phyloP scores from a whole-genome alignment of 768 basidiomycete species.

The Suillus decipiens region DNA sequence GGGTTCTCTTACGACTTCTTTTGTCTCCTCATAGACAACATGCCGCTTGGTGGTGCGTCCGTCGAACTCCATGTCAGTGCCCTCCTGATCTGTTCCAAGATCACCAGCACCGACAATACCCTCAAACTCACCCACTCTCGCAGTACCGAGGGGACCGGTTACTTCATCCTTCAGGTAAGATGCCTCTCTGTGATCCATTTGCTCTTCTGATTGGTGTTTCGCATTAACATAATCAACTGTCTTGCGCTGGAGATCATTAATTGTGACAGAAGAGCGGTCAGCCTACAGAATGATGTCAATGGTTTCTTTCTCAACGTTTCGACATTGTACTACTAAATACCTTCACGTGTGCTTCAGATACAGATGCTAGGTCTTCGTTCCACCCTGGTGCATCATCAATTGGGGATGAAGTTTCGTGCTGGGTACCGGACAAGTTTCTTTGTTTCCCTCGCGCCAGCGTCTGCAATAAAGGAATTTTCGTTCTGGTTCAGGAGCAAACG shows the following conservation, averaged over 20 bases:
- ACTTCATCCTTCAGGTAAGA: slow-evolving; percentile 30
- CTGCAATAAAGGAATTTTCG: slow-evolving; percentile 26
- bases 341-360: slow-evolving; percentile 69
- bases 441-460: slow-evolving; percentile 54
- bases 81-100: slow-evolving; percentile 26
- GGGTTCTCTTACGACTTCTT: slow-evolving; percentile 5
- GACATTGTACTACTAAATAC: slow-evolving; percentile 27
- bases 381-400: slow-evolving; percentile 64
- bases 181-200: slow-evolving; percentile 25
- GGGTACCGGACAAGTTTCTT: slow-evolving; percentile 45
- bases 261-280: slow-evolving; percentile 20
- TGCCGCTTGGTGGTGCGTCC: slow-evolving; percentile 26
- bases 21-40: slow-evolving; percentile 14
- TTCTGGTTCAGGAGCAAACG: not conserved
- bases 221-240: slow-evolving; percentile 23
- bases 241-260: slow-evolving; percentile 23
- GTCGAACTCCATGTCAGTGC: slow-evolving; percentile 22
- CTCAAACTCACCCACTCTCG: slow-evolving; percentile 33
- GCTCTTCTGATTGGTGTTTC: slow-evolving; percentile 19
- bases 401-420: slow-evolving; percentile 50
- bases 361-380: slow-evolving; percentile 65
- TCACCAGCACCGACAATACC: slow-evolving; percentile 31
- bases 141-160: slow-evolving; percentile 28
- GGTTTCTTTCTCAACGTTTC: not conserved
- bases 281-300: slow-evolving; percentile 20